Evolutionary conservation across 176 grass and related monocot genomes (phyloP).

Genomic region (Poa pratensis): DNA sequence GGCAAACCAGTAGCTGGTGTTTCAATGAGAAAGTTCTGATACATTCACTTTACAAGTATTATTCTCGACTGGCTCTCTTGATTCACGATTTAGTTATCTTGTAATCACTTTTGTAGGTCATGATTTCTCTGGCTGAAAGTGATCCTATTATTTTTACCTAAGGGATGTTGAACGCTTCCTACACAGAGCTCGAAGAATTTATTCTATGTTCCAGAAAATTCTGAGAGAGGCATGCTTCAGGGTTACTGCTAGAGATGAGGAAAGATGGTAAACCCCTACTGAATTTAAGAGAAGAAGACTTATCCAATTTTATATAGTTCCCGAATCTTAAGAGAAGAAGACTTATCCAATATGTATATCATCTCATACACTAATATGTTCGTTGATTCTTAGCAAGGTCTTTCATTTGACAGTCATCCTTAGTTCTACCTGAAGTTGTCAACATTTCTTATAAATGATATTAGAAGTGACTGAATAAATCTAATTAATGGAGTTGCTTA

Average conservation of each 20-base stretch:
- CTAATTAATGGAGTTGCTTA: too few species aligned
- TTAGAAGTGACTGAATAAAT: too few species aligned
- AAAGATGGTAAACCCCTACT: conserved; percentile 71
- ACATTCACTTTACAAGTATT: too few species aligned
- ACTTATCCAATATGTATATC: conserved; percentile 8
- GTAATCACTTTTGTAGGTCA: conserved; percentile 48
- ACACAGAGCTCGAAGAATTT: conserved; percentile 57
- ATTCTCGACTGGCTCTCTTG: neutral
- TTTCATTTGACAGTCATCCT: too few species aligned
- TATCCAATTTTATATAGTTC: neutral
- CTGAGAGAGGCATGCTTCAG: conserved; percentile 71
- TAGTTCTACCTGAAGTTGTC: too few species aligned
- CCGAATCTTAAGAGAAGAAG: neutral
- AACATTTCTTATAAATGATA: too few species aligned
- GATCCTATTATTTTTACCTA: conserved; percentile 66
- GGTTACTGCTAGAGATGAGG: conserved; percentile 89
- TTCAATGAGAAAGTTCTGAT: too few species aligned
- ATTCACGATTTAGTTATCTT: neutral
- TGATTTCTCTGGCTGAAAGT: conserved; percentile 63
- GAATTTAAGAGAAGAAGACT: neutral
- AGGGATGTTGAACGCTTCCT: conserved; percentile 81
- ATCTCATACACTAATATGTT: too few species aligned
- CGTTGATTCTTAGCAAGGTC: too few species aligned
- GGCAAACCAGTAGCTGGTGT: too few species aligned
- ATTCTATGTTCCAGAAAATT: conserved; percentile 79